Conservation (phyloP, 176 grass and related monocot species). For the Aegilops tauschii region DNA sequence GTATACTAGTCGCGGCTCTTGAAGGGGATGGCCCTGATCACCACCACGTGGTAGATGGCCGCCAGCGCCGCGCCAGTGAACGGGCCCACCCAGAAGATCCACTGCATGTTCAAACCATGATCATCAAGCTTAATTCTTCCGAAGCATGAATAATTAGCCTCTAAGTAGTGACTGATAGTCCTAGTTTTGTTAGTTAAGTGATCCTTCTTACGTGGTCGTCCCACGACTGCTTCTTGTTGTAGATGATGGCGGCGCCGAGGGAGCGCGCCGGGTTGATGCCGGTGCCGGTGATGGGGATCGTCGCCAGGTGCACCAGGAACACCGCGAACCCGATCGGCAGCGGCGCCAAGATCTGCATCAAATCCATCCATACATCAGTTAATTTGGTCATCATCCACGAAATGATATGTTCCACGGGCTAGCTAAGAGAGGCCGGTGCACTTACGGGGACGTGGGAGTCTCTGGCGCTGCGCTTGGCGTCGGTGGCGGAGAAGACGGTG, state of each 20-base stretch:
- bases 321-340: constrained; percentile 87
- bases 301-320: constrained; percentile 83
- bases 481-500: constrained; percentile 78
- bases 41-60: constrained; percentile 63
- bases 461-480: constrained; percentile 70
- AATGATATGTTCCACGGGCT: neutral
- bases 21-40: constrained; percentile 13
- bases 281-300: constrained; percentile 90
- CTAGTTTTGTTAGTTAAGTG: neutral
- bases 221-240: constrained; percentile 58
- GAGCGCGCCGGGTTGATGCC: constrained; percentile 92
- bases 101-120: constrained; percentile 34
- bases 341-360: constrained; percentile 64
- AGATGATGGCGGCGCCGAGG: constrained; percentile 72
- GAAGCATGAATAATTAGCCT: neutral
- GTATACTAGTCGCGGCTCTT: neutral
- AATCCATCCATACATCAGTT: neutral
- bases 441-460: constrained; percentile 62
- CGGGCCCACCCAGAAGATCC: constrained; percentile 95
- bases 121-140: neutral
- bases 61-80: constrained; percentile 52
- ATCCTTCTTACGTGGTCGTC: constrained; percentile 47
- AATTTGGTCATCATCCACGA: neutral
- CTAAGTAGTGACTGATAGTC: too few relatives aligned
- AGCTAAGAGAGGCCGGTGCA: neutral